These are phyloP conservation scores for Corymbia citriodora DNA, from an alignment of 441 rosid species.

Conservation along the genomic window DNA sequence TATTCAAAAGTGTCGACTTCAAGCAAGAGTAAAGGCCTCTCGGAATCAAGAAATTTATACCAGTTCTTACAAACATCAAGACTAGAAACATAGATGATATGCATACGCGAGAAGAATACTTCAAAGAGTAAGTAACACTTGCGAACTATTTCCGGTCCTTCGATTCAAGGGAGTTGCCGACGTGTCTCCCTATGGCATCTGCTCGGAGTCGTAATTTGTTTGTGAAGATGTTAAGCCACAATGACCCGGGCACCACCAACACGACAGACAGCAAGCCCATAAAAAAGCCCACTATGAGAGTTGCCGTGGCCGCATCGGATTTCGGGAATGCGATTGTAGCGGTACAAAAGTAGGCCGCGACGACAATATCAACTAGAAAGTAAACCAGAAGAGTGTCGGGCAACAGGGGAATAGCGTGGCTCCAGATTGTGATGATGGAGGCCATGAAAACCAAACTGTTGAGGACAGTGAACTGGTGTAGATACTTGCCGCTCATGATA, in stretches of 20 bases:
- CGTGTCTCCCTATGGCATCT: too few species aligned
- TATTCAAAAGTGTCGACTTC: neutral
- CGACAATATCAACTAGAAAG: fast-evolving
- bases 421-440: neutral
- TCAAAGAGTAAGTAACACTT: too few species aligned
- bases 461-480: fast-evolving
- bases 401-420: neutral
- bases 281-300: fast-evolving
- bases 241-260: fast-evolving
- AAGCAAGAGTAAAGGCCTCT: neutral
- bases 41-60: neutral
- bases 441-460: neutral
- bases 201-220: fast-evolving
- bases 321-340: neutral
- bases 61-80: neutral
- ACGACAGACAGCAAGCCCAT: fast-evolving
- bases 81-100: neutral
- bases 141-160: too few species aligned
- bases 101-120: neutral
- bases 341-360: fast-evolving
- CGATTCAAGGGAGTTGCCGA: too few species aligned
- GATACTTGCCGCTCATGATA: neutral
- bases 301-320: neutral
- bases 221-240: fast-evolving
- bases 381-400: fast-evolving